These are phyloP conservation scores for Vinca minor DNA, from an alignment of 257 asterid species.

Conservation along the genomic window DNA sequence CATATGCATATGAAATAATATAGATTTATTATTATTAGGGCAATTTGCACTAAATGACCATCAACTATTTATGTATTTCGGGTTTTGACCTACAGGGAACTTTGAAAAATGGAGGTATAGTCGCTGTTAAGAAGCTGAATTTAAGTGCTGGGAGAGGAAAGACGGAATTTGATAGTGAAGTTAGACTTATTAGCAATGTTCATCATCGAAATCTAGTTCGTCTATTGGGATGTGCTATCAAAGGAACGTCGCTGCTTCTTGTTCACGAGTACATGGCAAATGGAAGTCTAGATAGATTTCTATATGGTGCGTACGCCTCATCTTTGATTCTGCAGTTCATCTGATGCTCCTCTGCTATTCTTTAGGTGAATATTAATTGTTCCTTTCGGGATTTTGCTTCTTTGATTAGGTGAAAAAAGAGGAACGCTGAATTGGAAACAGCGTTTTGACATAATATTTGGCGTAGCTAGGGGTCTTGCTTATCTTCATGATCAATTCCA, in stretches of 20 bases:
- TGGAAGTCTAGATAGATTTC: constrained; percentile 63
- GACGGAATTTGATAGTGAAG: constrained; percentile 71
- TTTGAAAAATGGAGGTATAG: constrained; percentile 50
- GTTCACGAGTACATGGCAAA: constrained; percentile 72
- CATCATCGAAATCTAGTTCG: constrained; percentile 90
- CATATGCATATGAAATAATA: background rate
- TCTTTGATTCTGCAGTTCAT: background rate
- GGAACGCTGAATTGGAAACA: constrained; percentile 1
- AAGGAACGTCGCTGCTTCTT: constrained; percentile 59
- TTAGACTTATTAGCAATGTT: constrained; percentile 70
- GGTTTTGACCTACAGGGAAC: no score
- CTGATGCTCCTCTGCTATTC: background rate
- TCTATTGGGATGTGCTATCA: constrained; percentile 58
- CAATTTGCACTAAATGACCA: no score
- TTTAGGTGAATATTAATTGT: background rate
- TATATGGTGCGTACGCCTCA: constrained; percentile 41
- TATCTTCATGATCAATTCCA: constrained; percentile 18
- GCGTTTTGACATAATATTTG: constrained; percentile 7
- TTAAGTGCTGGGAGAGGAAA: constrained; percentile 46
- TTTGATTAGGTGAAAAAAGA: constrained; percentile 27
- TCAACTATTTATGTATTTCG: no score
- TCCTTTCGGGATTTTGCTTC: constrained; percentile 13
- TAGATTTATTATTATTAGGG: no score
- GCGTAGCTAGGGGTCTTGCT: constrained; percentile 9
- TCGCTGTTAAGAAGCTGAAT: constrained; percentile 68